Base-by-base conservation (phyloP, 441 rosid species). In the Capsella rubella region DNA sequence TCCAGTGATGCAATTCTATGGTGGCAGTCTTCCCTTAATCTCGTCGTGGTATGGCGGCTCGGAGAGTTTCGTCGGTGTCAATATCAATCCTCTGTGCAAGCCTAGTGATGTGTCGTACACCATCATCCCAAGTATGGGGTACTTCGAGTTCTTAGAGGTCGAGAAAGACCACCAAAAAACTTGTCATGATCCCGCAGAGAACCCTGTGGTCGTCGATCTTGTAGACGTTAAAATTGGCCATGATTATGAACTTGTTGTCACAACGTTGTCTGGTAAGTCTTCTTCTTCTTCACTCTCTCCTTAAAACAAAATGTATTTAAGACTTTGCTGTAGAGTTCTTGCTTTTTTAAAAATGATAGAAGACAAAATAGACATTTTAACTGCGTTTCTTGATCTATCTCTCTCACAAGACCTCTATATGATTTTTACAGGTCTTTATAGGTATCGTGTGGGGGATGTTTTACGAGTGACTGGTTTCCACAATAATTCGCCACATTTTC, bases 401-500 rank as follows among this genome's bases (percentile, higher is more conserved):
- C 13, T 15, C 27, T 57, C 43, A 34, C 62, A 57, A 57, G 25
- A 10, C 10, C n/a, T 16, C 12, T 25, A n/a, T 18, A 50, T 18
- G 46, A 47, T 16, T 66, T 21, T 77, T 40, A 16, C 83, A 90
- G 97, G 96, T 32, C 75, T 90, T 6, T 86, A 85, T 62, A 80
- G 97, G 69, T 90, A 88, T 77, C 82, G 90, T 75, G 84, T 90
- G 28, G 96, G 96, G 4, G 97, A 92, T 80, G 83, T 92, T 73
- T 83, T 92, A 25, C 76, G 76, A 86, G 94, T 85, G 42, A 81
- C 97, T 0, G 90, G 89, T 31, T 92, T 92, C 82, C 72, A 90
- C 83, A 87, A 90, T 76, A 85, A 81, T 6, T 87, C 94, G 4
- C 96, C 97, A 9, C 90, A 88, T 21, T 86, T 92, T 72, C 78